These are phyloP conservation scores for Xylariales sp. DNA, from an alignment of 2,329 filamentous ascomycete genomes.

Conservation along the genomic window DNA sequence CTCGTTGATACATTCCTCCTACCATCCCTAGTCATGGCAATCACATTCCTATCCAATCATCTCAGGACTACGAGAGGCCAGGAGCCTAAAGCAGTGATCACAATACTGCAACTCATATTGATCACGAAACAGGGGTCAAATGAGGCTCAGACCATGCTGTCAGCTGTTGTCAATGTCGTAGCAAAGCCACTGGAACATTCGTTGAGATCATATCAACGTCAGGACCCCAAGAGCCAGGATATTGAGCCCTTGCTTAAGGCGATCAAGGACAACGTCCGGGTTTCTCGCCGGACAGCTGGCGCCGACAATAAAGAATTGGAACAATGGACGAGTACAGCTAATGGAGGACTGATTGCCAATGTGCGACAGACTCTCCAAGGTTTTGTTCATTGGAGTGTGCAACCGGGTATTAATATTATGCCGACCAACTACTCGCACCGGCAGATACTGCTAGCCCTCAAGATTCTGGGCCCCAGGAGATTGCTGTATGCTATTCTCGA, in stretches of 20 bases:
- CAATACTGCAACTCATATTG: conserved; percentile 69
- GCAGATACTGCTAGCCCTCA: conserved; percentile 57
- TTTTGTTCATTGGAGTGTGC: conserved; percentile 63
- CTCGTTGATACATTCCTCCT: conserved; percentile 75
- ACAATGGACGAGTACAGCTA: conserved; percentile 54
- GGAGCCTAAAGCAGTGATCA: conserved; percentile 64
- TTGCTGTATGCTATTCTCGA: conserved; percentile 61
- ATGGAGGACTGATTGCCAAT: conserved; percentile 51
- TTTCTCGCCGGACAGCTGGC: conserved; percentile 57
- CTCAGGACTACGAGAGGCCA: conserved; percentile 60
- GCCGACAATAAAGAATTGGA: conserved; percentile 65
- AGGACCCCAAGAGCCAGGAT: conserved; percentile 62
- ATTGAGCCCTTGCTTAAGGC: conserved; percentile 65
- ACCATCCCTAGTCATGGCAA: conserved; percentile 70
- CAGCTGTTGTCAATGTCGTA: conserved; percentile 66
- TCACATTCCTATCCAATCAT: conserved; percentile 66
- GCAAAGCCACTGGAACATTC: conserved; percentile 64
- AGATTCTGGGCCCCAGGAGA: conserved; percentile 56
- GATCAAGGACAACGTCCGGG: conserved; percentile 54
- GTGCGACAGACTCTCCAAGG: conserved; percentile 58
- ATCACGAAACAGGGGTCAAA: conserved; percentile 64
- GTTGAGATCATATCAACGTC: conserved; percentile 61
- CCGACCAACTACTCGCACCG: conserved; percentile 68
- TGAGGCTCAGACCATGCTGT: conserved; percentile 67
- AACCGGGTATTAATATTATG: conserved; percentile 49